Evolutionary conservation across 2,329 filamentous ascomycete species (phyloP).

Genomic region (Colletotrichum incanum): DNA sequence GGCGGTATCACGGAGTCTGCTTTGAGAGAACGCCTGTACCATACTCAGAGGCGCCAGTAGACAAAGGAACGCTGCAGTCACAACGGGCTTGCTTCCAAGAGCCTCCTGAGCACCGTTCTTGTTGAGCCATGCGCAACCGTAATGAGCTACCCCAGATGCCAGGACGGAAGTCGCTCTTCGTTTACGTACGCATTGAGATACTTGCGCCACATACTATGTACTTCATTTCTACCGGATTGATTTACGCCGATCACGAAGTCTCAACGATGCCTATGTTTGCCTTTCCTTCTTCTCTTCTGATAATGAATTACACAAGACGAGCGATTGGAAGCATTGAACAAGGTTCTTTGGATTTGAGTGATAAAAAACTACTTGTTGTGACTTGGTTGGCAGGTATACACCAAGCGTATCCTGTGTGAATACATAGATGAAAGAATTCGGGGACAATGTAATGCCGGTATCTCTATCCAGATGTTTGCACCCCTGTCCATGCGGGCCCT

Average conservation of each 20-base stretch:
- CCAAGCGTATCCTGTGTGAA: not conserved
- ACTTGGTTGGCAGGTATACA: not conserved
- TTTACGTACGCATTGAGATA: not conserved
- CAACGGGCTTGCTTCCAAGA: too few species aligned
- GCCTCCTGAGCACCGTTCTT: not conserved
- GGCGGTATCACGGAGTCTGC: constrained; percentile 16
- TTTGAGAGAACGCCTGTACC: constrained; percentile 33
- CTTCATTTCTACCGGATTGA: not conserved
- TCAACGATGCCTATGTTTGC: not conserved
- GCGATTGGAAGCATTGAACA: not conserved
- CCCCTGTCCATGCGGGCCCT: constrained; percentile 32
- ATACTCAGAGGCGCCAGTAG: constrained; percentile 30
- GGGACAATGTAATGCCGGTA: constrained; percentile 21
- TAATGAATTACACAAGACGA: not conserved
- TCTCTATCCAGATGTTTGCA: constrained; percentile 32
- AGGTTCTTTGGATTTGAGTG: not conserved
- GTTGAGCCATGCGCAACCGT: not conserved
- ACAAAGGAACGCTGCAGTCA: not conserved
- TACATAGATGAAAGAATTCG: constrained; percentile 12
- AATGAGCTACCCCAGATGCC: not conserved
- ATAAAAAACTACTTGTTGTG: not conserved
- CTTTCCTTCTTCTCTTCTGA: not conserved
- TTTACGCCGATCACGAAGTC: not conserved
- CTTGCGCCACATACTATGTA: too few species aligned
- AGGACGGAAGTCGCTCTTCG: not conserved